Conservation (phyloP, 768 basidiomycete species). For the Auricularia heimuer region DNA sequence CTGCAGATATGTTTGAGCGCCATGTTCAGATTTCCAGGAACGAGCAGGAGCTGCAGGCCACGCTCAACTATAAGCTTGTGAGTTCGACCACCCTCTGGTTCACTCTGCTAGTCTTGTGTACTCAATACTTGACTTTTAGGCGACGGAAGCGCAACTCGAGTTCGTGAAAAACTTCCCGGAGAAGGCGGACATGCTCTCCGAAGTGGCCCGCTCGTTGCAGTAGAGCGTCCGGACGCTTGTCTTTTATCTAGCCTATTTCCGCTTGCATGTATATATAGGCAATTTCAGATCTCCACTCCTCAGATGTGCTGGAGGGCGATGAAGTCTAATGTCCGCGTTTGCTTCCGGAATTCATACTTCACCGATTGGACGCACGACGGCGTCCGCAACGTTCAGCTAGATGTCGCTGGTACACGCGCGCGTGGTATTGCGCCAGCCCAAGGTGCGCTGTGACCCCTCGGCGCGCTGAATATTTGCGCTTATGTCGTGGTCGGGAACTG, state of each 20-base stretch:
- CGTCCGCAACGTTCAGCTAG: not conserved
- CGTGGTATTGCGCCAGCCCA: not conserved
- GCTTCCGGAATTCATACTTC: not conserved
- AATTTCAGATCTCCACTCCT: too few relatives aligned
- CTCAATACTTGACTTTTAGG: constrained; percentile 32
- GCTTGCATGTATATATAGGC: too few relatives aligned
- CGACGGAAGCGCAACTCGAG: constrained; percentile 70
- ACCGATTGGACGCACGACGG: not conserved
- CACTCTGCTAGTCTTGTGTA: constrained; percentile 5
- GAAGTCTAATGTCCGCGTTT: not conserved
- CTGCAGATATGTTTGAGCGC: constrained; percentile 76
- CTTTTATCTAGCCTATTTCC: too few relatives aligned
- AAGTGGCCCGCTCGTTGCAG: constrained; percentile 20
- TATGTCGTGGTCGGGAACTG: not conserved
- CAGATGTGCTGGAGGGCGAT: too few relatives aligned
- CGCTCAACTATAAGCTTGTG: not conserved
- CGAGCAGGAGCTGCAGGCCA: constrained; percentile 60
- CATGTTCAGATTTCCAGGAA: constrained; percentile 82
- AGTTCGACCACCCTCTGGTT: constrained; percentile 17
- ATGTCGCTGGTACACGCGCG: not conserved
- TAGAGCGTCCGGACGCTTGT: not conserved
- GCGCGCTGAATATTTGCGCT: not conserved
- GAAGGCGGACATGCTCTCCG: constrained; percentile 41
- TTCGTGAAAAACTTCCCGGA: constrained; percentile 79
- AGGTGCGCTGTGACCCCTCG: not conserved